Evolutionary conservation across 352 stramenopile genomes (phyloP).

Genomic region (Phytophthora aleatoria): DNA sequence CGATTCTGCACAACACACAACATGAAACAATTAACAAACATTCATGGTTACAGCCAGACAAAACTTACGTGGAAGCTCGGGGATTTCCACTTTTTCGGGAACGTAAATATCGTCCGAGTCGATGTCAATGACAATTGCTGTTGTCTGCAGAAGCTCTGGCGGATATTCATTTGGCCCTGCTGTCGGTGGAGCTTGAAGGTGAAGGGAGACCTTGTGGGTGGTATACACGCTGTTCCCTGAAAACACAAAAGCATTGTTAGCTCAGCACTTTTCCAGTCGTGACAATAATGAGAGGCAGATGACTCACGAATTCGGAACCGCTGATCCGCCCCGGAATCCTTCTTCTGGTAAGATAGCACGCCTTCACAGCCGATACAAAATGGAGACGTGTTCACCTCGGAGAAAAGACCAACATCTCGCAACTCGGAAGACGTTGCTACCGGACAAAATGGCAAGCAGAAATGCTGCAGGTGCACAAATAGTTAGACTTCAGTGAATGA

Average conservation of each 20-base stretch:
- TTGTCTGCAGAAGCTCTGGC: slow-evolving; percentile 48
- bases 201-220: slow-evolving; percentile 54
- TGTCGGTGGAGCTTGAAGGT: slow-evolving; percentile 32
- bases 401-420: slow-evolving; percentile 42
- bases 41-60: neutral
- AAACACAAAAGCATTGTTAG: slow-evolving; percentile 7
- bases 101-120: slow-evolving; percentile 76
- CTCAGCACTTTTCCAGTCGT: neutral
- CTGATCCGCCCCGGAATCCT: slow-evolving; percentile 47
- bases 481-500: neutral
- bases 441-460: slow-evolving; percentile 62
- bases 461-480: slow-evolving; percentile 36
- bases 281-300: neutral
- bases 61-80: slow-evolving; percentile 66
- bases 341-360: slow-evolving; percentile 52
- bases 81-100: slow-evolving; percentile 64
- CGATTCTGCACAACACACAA: slow-evolving; percentile 36
- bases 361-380: slow-evolving; percentile 67
- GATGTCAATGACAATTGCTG: slow-evolving; percentile 65
- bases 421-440: slow-evolving; percentile 40
- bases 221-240: slow-evolving; percentile 77
- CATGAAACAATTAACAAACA: slow-evolving; percentile 1
- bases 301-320: slow-evolving; percentile 66
- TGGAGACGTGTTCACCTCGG: slow-evolving; percentile 23
- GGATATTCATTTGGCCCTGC: slow-evolving; percentile 35